Evolutionary conservation across 805 yeast genomes (phyloP).

Genomic region (Teunomyces gatunensis): DNA sequence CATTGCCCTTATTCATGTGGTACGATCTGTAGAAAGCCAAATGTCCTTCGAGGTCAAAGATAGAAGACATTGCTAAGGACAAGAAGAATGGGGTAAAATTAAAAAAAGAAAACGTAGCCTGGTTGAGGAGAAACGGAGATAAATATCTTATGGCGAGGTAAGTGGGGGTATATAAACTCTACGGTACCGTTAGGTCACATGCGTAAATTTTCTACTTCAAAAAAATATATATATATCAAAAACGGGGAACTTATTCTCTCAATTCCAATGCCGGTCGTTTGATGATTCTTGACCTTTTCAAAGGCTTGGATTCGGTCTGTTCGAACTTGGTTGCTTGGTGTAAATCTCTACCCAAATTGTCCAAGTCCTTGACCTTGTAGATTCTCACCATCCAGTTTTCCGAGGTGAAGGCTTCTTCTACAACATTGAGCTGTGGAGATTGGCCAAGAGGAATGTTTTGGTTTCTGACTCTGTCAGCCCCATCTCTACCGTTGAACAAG

Average conservation of each 20-base stretch:
- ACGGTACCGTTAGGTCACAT: neutral
- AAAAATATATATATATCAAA: too few species aligned
- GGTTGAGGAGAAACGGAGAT: neutral
- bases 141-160: neutral
- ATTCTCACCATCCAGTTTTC: constrained; percentile 97
- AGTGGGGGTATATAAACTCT: neutral
- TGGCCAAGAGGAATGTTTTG: constrained; percentile 61
- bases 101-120: too few species aligned
- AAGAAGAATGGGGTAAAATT: neutral
- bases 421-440: constrained; percentile 58
- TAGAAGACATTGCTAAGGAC: constrained; percentile 24
- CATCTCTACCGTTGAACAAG: constrained; percentile 58
- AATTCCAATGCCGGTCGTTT: constrained; percentile 57
- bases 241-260: constrained; percentile 30
- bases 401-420: constrained; percentile 92
- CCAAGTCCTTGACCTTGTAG: constrained; percentile 86
- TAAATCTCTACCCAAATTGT: constrained; percentile 80
- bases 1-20: constrained; percentile 58
- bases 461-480: constrained; percentile 82
- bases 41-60: constrained; percentile 36
- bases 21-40: constrained; percentile 45
- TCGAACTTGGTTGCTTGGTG: constrained; percentile 56
- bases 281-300: constrained; percentile 39
- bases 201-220: neutral
- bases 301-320: constrained; percentile 26